These are phyloP conservation scores for Talaromyces piceae DNA, from an alignment of 2,329 filamentous ascomycete genomes.

Conservation along the genomic window DNA sequence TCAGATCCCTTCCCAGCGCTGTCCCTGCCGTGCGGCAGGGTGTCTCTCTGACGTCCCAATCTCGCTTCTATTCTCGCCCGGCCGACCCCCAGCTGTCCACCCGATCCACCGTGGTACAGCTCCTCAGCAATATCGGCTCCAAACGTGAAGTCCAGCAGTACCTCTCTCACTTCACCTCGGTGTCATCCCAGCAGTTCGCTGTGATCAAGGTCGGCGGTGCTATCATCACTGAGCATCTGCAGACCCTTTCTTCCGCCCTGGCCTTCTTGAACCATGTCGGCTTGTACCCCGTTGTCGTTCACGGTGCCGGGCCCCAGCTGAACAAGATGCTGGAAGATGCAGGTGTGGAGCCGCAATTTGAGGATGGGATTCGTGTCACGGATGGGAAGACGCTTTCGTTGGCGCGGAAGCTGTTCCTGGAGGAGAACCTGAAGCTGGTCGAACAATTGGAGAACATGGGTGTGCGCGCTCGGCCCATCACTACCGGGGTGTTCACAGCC, in stretches of 20 bases:
- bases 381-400: constrained; percentile 91
- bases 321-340: constrained; percentile 85
- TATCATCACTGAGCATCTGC: constrained; percentile 88
- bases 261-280: constrained; percentile 92
- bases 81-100: constrained; percentile 53
- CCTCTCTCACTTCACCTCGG: constrained; percentile 92
- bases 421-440: constrained; percentile 90
- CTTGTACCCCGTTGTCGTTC: constrained; percentile 89
- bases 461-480: constrained; percentile 81
- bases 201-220: constrained; percentile 98
- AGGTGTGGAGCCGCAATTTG: constrained; percentile 89
- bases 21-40: constrained; percentile 15
- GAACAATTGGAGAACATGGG: constrained; percentile 85
- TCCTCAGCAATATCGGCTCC: constrained; percentile 91
- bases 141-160: constrained; percentile 97
- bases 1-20: constrained; percentile 20
- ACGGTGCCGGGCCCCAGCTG: constrained; percentile 89
- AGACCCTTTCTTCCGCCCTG: constrained; percentile 81
- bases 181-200: constrained; percentile 93
- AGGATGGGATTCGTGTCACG: constrained; percentile 92
- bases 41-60: constrained; percentile 20
- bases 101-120: constrained; percentile 75
- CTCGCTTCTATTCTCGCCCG: constrained; percentile 39
- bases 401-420: constrained; percentile 84
- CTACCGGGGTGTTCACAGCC: constrained; percentile 80